These are phyloP conservation scores for Suhomyces sp. DNA, from an alignment of 805 yeast species.

Conservation along the genomic window DNA sequence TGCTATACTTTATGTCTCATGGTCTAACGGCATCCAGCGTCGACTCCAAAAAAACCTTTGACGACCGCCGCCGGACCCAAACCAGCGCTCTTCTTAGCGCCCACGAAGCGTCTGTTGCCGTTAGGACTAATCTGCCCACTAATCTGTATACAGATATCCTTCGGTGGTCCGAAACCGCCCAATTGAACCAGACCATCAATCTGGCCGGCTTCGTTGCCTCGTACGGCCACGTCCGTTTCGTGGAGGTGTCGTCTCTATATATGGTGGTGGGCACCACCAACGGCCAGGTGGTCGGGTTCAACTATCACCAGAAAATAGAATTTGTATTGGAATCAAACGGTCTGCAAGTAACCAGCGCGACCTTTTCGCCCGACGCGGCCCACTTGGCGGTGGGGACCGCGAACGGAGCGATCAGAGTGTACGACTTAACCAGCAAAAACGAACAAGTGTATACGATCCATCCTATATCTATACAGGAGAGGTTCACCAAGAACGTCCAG, in stretches of 20 bases:
- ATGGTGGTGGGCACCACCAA: conserved; percentile 68
- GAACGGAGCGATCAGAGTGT: conserved; percentile 61
- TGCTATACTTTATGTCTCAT: too few species aligned
- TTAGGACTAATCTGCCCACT: not conserved
- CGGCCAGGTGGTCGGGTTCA: conserved; percentile 66
- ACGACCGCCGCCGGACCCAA: conserved; percentile 37
- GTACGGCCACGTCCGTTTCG: conserved; percentile 20
- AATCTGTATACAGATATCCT: conserved; percentile 8
- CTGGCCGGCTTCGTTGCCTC: conserved; percentile 19
- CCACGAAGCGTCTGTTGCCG: not conserved
- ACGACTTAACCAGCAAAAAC: conserved; percentile 45
- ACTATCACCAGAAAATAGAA: conserved; percentile 59
- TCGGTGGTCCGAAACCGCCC: conserved; percentile 25
- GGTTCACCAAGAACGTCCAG: conserved; percentile 20
- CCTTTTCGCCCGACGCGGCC: conserved; percentile 66
- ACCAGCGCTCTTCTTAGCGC: conserved; percentile 19
- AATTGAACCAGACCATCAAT: conserved; percentile 17
- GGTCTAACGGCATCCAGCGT: not conserved
- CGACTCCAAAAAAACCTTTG: conserved; percentile 24
- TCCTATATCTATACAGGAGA: conserved; percentile 23
- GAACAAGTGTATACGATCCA: conserved; percentile 11
- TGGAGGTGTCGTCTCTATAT: conserved; percentile 29
- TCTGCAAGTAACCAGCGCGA: conserved; percentile 46
- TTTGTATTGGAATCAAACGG: conserved; percentile 44
- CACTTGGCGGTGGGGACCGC: conserved; percentile 66